Base-by-base conservation (phyloP, 1,284 basidiomycete species). In the Megacollybia platyphylla region DNA sequence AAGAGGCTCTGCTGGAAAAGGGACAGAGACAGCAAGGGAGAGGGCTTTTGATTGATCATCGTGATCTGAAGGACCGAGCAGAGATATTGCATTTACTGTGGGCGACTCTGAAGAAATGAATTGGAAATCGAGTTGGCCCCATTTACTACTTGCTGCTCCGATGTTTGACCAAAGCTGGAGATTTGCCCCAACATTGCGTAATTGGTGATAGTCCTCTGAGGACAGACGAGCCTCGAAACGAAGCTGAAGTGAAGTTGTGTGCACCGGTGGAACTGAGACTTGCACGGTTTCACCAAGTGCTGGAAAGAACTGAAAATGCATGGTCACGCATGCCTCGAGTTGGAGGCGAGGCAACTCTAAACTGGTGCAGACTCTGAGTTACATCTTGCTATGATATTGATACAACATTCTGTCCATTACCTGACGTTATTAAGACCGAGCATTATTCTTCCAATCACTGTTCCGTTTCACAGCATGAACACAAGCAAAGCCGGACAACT, bases 141-240 rank as follows among this genome's bases (percentile, higher is more conserved):
- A 71, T 44, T 57, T 50, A 35, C 58, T 57, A 11, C 52, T 54
- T 8, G 49, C 49, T 36, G 48, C 45, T 28, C 62, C 61, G 17
- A 68, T 52, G 47, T 72, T 56, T 8, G 69, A 67, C 69, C 69
- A 74, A 2, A 71, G 53, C 51, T 73, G 68, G 4, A 73, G 50
- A 37, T 54, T 58, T 8, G 56, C 60, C 13, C 57, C 57, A 17
- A 61, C 54, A 2, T 48, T 49, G 32, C 54, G 50, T 30, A 65
- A 50, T 27, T 60, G 52, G 10, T 58, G 52, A 44, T 62, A 60
- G 43, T 67, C 63, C 13, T 52, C 48, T 39, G 45, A 46, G 44
- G 46, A 52, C 8, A 70, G 48, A 28, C 52, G 50, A 11, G 67
- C 69, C 11, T 55, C 60, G 48, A 72, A 68, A 41, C 57, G 57